Base-by-base conservation (phyloP, 2,329 filamentous ascomycete genomes). In the Verticillium zaregamsianum region DNA sequence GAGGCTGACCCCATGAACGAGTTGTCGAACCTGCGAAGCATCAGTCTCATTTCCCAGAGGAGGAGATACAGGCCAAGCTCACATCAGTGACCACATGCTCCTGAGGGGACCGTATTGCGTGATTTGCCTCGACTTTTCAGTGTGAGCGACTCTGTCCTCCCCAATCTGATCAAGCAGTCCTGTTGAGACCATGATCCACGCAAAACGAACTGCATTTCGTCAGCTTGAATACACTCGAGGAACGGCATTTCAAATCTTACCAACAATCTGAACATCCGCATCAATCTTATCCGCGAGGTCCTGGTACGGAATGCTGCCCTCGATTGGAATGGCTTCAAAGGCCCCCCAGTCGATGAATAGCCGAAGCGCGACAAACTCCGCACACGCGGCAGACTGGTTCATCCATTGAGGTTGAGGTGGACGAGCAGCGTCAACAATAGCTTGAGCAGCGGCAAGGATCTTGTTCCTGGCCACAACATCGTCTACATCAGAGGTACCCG, bases 341-440 rank as follows among this genome's bases (percentile, higher is more conserved):
- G 65, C 70, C 15, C 69, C 67, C 72, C 74, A 75, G 57, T 71
- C 67, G 37, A 70, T 64, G 59, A 76, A 76, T 12, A 75, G 64
- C 17, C 64, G 37, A 31, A 59, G 58, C 7, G 58, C 58, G 31
- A 59, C 58, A 32, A 59, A 59, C 31, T 59, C 58, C 11, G 58
- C 58, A 15, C 58, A 54, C 15, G 58, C 58, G 6, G 58, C 45
- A 20, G 58, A 59, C 45, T 59, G 39, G 6, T 59, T 61, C 63
- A 63, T 62, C 61, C 59, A 64, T 25, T 62, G 57, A 3, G 64
- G 63, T 3, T 39, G 32, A 14, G 61, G 31, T 12, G 55, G 59
- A n/a, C 52, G 45, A 15, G 56, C 54, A 15, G 61, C 56, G 2
- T 33, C 20, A 12, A 65, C 33, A 23, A 66, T 60, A 37, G 59